A percentile compares a stretch with the other conserved stretches of the same genome.
phyloP scores from a whole-genome alignment of 2,329 filamentous ascomycete genomes.

The Fusarium agapanthi region DNA sequence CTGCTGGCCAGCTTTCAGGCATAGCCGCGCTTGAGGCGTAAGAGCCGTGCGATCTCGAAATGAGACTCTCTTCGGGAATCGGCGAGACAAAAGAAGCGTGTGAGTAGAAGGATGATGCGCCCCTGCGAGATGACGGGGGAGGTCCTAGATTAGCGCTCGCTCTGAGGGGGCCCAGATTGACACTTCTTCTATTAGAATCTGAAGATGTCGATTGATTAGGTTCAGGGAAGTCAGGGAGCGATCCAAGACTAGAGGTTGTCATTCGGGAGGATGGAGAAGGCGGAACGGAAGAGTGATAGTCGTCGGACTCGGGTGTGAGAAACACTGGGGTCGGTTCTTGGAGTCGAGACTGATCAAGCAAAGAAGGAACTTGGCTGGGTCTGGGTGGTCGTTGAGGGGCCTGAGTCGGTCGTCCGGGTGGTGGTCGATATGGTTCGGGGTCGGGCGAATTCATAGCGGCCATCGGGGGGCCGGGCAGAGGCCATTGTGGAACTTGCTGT shows the following conservation, averaged over 20 bases:
- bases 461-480: slow-evolving; percentile 54
- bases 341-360: slow-evolving; percentile 63
- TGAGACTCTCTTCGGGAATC: slow-evolving; percentile 75
- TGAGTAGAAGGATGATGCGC: slow-evolving; percentile 72
- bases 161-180: slow-evolving; percentile 55
- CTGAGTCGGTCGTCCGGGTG: slow-evolving; percentile 57
- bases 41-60: slow-evolving; percentile 67
- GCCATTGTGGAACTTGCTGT: slow-evolving; percentile 63
- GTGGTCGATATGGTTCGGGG: slow-evolving; percentile 58
- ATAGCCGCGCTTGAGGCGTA: slow-evolving; percentile 78
- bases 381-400: slow-evolving; percentile 67
- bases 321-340: slow-evolving; percentile 66
- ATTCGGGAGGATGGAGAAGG: slow-evolving; percentile 60
- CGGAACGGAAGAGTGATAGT: slow-evolving; percentile 54
- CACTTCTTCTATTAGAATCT: slow-evolving; percentile 55
- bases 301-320: slow-evolving; percentile 41
- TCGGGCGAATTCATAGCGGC: slow-evolving; percentile 46
- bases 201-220: slow-evolving; percentile 45
- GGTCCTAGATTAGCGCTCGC: slow-evolving; percentile 66
- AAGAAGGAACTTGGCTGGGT: slow-evolving; percentile 67
- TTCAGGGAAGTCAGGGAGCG: slow-evolving; percentile 68
- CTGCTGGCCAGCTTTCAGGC: slow-evolving; percentile 71
- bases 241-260: slow-evolving; percentile 62
- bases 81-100: slow-evolving; percentile 75
- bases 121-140: slow-evolving; percentile 67